Percentiles rank a stretch among this genome's conserved stretches.
phyloP scores from a whole-genome alignment of 2,329 filamentous ascomycete genomes.

The Apiospora arundinis region DNA sequence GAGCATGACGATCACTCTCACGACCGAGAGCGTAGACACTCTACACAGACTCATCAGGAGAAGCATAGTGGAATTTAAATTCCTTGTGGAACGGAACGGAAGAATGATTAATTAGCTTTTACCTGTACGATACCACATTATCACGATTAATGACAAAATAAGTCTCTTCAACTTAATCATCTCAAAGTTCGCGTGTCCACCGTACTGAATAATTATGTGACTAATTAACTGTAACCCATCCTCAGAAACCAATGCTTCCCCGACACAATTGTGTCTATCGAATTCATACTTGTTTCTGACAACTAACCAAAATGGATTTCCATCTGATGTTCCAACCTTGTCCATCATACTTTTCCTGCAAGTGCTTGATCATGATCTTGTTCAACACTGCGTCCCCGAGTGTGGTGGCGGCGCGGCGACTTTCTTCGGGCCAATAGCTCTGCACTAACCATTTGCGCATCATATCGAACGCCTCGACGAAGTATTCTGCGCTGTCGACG shows the following conservation, averaged over 20 bases:
- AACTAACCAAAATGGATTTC: conserved; percentile 3
- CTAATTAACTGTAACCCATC: too few species aligned
- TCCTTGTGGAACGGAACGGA: neutral
- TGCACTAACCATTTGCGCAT: neutral
- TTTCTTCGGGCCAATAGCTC: neutral
- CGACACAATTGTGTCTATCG: too few species aligned
- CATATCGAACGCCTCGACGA: neutral
- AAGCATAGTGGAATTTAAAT: conserved; percentile 52
- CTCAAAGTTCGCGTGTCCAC: too few species aligned
- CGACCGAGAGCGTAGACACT: conserved; percentile 53
- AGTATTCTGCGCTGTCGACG: conserved; percentile 10
- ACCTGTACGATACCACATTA: conserved; percentile 8
- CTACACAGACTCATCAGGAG: conserved; percentile 54
- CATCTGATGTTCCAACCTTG: neutral
- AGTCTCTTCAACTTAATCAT: neutral
- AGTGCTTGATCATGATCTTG: neutral
- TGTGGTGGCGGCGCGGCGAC: neutral
- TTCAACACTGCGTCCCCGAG: neutral
- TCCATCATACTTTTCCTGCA: neutral
- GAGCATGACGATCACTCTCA: conserved; percentile 52
- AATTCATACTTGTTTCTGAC: neutral
- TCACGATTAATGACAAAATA: conserved; percentile 2
- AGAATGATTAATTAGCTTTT: neutral
- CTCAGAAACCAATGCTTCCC: too few species aligned
- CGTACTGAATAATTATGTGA: too few species aligned